Conservation (phyloP, 176 grass and related monocot species). For the Hordeum marinum region DNA sequence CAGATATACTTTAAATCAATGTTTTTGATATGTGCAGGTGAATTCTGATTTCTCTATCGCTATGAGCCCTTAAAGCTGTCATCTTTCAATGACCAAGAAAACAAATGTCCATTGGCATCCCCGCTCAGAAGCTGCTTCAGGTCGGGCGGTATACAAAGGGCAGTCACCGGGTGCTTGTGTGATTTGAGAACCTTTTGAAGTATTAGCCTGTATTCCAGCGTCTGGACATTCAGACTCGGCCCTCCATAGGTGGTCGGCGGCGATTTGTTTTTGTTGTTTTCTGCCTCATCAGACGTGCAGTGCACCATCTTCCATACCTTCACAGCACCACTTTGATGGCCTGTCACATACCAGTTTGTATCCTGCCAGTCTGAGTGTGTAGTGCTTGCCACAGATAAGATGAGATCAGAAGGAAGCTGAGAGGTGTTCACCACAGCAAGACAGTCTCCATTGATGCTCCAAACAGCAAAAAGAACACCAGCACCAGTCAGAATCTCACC, state of each 20-base stretch:
- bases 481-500: constrained; percentile 89
- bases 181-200: constrained; percentile 95
- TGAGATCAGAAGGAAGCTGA: constrained; percentile 96
- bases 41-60: constrained; percentile 23
- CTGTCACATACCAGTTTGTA: constrained; percentile 94
- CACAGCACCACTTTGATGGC: constrained; percentile 95
- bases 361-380: constrained; percentile 89
- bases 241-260: constrained; percentile 45
- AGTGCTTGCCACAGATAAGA: constrained; percentile 82
- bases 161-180: constrained; percentile 93
- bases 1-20: constrained; percentile 37
- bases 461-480: constrained; percentile 86
- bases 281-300: constrained; percentile 63
- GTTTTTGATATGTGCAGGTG: constrained; percentile 27
- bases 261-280: constrained; percentile 44
- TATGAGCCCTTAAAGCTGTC: constrained; percentile 82
- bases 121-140: constrained; percentile 92
- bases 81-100: constrained; percentile 90
- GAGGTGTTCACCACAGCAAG: constrained; percentile 92
- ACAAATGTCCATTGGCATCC: constrained; percentile 64
- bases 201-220: constrained; percentile 72
- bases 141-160: constrained; percentile 82
- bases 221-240: constrained; percentile 48
- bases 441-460: constrained; percentile 94
- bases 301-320: constrained; percentile 99